phyloP scores from a whole-genome alignment of 208 protist genomes.

The Leishmania gerbilli region DNA sequence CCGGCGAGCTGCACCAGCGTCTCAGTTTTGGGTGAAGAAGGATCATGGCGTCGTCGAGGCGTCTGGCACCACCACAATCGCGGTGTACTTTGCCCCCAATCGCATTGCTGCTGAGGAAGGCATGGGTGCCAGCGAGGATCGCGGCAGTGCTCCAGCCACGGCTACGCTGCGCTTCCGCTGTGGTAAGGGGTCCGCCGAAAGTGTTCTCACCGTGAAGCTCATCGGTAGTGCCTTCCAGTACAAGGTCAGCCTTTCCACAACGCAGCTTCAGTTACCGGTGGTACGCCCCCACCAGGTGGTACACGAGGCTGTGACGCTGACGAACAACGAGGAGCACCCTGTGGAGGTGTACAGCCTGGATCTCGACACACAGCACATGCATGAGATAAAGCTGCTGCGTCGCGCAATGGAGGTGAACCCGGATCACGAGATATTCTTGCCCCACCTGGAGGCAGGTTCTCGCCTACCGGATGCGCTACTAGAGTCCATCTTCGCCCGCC shows the following conservation, averaged over 20 bases:
- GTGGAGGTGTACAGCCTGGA: slow-evolving; percentile 92
- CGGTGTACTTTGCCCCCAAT: slow-evolving; percentile 68
- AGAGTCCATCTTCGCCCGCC: slow-evolving; percentile 55
- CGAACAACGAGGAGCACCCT: slow-evolving; percentile 79
- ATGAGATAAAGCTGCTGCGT: slow-evolving; percentile 74
- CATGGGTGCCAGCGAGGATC: background rate
- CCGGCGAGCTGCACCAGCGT: background rate
- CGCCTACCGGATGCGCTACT: slow-evolving; percentile 69
- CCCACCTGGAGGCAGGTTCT: slow-evolving; percentile 60
- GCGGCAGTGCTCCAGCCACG: background rate
- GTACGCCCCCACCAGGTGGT: slow-evolving; percentile 74
- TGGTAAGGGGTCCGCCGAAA: slow-evolving; percentile 47
- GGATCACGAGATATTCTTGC: slow-evolving; percentile 64
- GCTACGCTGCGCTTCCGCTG: slow-evolving; percentile 61
- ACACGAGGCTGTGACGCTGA: slow-evolving; percentile 68
- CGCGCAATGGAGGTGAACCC: slow-evolving; percentile 30
- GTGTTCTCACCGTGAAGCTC: slow-evolving; percentile 52
- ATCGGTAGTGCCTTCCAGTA: slow-evolving; percentile 37
- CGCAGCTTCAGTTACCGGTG: slow-evolving; percentile 63
- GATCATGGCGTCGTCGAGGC: slow-evolving; percentile 74
- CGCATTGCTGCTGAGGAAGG: background rate
- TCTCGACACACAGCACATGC: slow-evolving; percentile 68
- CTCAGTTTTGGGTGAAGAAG: slow-evolving; percentile 76
- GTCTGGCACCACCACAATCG: slow-evolving; percentile 49
- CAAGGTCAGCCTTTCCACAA: slow-evolving; percentile 48